phyloP scores from a whole-genome alignment of 1,284 basidiomycete species.

The Fomitiporia mediterranea region DNA sequence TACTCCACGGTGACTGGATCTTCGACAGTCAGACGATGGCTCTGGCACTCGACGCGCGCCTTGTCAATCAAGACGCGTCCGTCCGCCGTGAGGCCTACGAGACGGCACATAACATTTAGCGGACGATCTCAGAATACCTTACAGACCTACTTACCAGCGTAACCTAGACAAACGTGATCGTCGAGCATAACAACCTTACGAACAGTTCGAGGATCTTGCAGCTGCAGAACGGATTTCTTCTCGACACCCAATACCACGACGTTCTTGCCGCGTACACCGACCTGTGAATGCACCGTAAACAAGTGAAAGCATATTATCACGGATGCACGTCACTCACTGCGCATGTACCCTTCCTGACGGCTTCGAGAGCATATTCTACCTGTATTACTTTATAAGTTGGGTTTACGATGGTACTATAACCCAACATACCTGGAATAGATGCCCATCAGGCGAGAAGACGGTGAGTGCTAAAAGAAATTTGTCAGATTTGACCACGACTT shows the following conservation, averaged over 20 bases:
- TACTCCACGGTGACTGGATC: conserved; percentile 99
- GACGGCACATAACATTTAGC: conserved; percentile 12
- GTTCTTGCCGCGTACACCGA: conserved; percentile 92
- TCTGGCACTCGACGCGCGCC: conserved; percentile 96
- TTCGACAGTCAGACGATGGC: conserved; percentile 95
- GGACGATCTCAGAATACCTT: background rate
- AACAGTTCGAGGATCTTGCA: conserved; percentile 97
- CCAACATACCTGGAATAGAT: conserved; percentile 76
- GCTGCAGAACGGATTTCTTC: conserved; percentile 96
- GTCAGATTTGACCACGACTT: conserved; percentile 16
- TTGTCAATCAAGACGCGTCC: conserved; percentile 98
- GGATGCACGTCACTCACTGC: conserved; percentile 56
- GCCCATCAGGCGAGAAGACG: conserved; percentile 93
- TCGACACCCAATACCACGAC: conserved; percentile 97
- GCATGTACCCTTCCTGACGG: conserved; percentile 95
- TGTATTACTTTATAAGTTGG: conserved; percentile 33
- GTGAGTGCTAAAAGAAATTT: conserved; percentile 62
- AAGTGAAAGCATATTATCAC: background rate
- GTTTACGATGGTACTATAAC: background rate
- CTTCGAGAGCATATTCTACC: conserved; percentile 98
- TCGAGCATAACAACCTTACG: conserved; percentile 99
- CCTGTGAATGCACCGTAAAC: conserved; percentile 43
- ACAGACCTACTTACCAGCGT: conserved; percentile 69
- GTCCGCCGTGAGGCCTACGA: conserved; percentile 89
- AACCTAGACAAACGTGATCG: conserved; percentile 96